Conservation (phyloP, 345 rosid species). For the Capsella bursapastoris region DNA sequence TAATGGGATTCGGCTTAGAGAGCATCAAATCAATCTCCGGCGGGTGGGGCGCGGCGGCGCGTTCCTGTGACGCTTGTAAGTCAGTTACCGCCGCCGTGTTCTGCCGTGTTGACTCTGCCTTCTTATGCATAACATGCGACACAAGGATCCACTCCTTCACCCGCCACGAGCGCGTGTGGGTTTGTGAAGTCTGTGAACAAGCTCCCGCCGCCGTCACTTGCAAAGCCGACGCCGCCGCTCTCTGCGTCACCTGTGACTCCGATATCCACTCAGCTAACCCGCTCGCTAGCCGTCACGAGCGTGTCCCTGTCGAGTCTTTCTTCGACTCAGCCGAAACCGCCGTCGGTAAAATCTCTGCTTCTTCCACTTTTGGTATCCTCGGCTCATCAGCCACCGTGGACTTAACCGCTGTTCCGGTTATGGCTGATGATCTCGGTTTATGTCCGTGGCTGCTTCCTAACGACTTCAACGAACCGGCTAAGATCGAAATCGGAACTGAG, state of each 20-base stretch:
- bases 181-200: conserved; percentile 93
- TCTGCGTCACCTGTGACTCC: conserved; percentile 83
- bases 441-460: conserved; percentile 49
- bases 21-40: conserved; percentile 47
- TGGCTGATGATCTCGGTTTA: conserved; percentile 44
- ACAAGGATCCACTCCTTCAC: conserved; percentile 58
- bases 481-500: conserved; percentile 40
- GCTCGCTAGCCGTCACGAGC: conserved; percentile 85
- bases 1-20: conserved; percentile 55
- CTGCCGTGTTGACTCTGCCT: conserved; percentile 78
- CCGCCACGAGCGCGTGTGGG: conserved; percentile 77
- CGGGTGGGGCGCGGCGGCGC: conserved; percentile 61
- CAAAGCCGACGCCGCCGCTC: conserved; percentile 92
- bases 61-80: conserved; percentile 80
- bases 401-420: conserved; percentile 46
- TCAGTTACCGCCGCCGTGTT: conserved; percentile 68
- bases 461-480: conserved; percentile 41
- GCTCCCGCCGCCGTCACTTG: conserved; percentile 96
- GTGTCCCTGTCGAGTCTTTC: conserved; percentile 74
- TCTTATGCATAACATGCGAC: conserved; percentile 64
- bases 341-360: conserved; percentile 45
- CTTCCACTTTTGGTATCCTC: conserved; percentile 51
- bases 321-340: conserved; percentile 55
- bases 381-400: conserved; percentile 50
- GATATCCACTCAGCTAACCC: conserved; percentile 97